These are phyloP conservation scores for Coniochaeta ligniaria DNA, from an alignment of 2,329 filamentous ascomycete species.

Conservation along the genomic window DNA sequence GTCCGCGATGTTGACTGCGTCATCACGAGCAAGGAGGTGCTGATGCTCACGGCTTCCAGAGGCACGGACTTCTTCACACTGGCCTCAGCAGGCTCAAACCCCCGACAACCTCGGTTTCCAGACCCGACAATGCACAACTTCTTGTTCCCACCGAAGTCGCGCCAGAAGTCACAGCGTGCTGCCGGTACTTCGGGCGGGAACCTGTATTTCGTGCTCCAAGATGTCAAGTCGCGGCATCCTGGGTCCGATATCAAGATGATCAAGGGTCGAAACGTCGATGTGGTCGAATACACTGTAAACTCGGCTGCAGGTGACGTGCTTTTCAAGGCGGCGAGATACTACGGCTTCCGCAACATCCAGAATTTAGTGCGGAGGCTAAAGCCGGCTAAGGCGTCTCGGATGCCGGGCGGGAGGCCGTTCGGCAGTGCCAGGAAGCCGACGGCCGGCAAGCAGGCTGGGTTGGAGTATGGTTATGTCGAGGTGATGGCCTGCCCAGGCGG, in stretches of 20 bases:
- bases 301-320: conserved; percentile 49
- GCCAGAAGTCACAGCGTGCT: conserved; percentile 37
- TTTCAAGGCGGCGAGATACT: conserved; percentile 82
- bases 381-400: conserved; percentile 67
- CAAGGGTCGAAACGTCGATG: conserved; percentile 82
- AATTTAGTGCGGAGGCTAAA: conserved; percentile 92
- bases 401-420: conserved; percentile 66
- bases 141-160: conserved; percentile 55
- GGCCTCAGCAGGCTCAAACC: conserved; percentile 41
- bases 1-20: conserved; percentile 94
- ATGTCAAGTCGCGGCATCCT: conserved; percentile 62
- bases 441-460: conserved; percentile 34
- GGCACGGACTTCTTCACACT: conserved; percentile 69
- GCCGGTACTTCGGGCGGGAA: conserved; percentile 86
- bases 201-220: conserved; percentile 74
- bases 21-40: conserved; percentile 89
- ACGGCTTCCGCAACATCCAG: conserved; percentile 97
- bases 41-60: conserved; percentile 80
- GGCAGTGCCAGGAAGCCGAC: conserved; percentile 46
- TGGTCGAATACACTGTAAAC: conserved; percentile 73
- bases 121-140: conserved; percentile 64
- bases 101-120: conserved; percentile 55
- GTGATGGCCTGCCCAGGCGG: conserved; percentile 99
- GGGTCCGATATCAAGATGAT: conserved; percentile 64
- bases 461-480: conserved; percentile 88